These are phyloP conservation scores for Omphalea diandra DNA, from an alignment of 441 rosid genomes.

Conservation along the genomic window DNA sequence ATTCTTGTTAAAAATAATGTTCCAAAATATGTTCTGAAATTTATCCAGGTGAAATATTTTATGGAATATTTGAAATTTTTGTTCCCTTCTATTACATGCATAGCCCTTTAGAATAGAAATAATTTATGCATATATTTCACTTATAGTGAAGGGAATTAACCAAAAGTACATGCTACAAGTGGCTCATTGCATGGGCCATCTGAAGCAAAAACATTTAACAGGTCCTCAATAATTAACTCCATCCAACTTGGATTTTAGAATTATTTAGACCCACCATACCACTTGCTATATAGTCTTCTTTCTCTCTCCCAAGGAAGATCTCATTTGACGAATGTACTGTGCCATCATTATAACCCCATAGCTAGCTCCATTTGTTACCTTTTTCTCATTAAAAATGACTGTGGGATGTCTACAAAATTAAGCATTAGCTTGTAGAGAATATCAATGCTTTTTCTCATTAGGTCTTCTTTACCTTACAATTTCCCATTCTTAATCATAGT, in stretches of 20 bases:
- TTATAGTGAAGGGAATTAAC: background rate
- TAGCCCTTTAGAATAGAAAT: background rate
- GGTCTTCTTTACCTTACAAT: background rate
- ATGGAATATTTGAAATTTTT: background rate
- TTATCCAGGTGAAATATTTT: no score
- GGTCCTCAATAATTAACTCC: background rate
- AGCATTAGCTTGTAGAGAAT: background rate
- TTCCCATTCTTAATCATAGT: background rate
- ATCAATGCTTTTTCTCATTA: background rate
- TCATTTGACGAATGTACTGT: background rate
- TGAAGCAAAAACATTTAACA: background rate
- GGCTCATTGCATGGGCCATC: background rate
- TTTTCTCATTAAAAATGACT: background rate
- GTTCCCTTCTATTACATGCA: background rate
- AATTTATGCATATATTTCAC: no score
- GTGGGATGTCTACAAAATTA: background rate
- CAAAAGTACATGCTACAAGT: background rate
- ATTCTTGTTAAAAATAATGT: no score
- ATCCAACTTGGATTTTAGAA: background rate
- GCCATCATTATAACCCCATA: background rate
- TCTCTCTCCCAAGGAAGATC: background rate
- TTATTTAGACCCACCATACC: slow-evolving; percentile 4
- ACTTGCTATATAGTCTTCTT: background rate
- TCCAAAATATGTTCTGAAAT: no score
- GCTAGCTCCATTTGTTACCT: background rate